A percentile compares a stretch with the other conserved stretches of the same genome.
Conservation (phyloP, 192 early-diverging fungal species). For the Funneliformis geosporum region DNA sequence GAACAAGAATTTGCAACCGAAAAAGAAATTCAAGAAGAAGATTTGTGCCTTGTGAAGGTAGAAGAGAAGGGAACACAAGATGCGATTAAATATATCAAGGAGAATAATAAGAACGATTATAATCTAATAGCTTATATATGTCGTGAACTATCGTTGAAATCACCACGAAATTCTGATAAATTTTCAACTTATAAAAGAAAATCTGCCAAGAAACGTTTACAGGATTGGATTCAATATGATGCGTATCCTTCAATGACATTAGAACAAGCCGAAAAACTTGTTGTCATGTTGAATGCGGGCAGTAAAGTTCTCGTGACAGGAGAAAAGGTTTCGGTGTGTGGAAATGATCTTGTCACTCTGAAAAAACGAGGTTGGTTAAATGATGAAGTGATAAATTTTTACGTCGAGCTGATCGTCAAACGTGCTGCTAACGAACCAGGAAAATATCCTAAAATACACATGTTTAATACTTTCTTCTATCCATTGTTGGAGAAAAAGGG, state of each 20-base stretch:
- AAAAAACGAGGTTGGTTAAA: slow-evolving; percentile 82
- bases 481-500: slow-evolving; percentile 66
- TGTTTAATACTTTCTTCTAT: slow-evolving; percentile 94
- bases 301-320: slow-evolving; percentile 38
- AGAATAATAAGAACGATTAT: not conserved
- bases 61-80: not conserved
- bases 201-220: not conserved
- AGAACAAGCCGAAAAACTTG: not conserved
- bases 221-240: not conserved
- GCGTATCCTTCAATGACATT: not conserved
- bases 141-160: not conserved
- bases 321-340: slow-evolving; percentile 62
- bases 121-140: not conserved
- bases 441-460: slow-evolving; percentile 67
- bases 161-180: not conserved
- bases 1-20: not conserved
- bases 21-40: not conserved
- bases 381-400: slow-evolving; percentile 97
- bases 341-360: slow-evolving; percentile 73
- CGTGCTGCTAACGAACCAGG: slow-evolving; percentile 54
- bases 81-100: not conserved
- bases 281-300: not conserved
- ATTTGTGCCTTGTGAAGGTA: not conserved
- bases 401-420: slow-evolving; percentile 73
- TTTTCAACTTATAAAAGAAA: not conserved